Evolutionary conservation across 257 asterid species (phyloP).

Genomic region (Fraxinus anomala): DNA sequence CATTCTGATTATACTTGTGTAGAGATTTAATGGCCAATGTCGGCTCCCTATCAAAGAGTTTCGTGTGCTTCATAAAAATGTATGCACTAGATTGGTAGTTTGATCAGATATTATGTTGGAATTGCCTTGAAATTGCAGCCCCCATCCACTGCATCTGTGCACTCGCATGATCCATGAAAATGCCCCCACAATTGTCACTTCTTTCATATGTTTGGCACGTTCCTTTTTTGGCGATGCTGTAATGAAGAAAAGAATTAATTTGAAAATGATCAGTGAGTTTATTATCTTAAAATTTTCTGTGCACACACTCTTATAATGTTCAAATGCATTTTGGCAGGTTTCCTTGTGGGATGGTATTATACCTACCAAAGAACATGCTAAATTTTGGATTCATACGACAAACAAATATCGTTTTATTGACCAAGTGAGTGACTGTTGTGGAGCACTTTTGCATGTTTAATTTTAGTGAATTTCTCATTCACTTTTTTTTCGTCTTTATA

Average conservation of each 20-base stretch:
- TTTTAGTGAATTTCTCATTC: neutral
- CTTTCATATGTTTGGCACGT: neutral
- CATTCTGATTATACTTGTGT: neutral
- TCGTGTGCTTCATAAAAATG: neutral
- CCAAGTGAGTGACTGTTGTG: conserved; percentile 47
- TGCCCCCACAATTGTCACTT: neutral
- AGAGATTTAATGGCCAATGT: neutral
- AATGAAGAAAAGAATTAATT: neutral
- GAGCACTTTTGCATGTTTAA: neutral
- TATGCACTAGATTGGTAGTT: neutral
- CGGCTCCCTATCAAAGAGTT: neutral
- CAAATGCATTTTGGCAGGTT: conserved; percentile 46
- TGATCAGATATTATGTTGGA: neutral
- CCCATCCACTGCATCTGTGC: neutral
- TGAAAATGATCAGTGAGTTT: neutral
- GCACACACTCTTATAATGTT: neutral
- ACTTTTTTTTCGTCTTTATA: conserved; percentile 16
- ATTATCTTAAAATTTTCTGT: neutral
- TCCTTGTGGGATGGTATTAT: conserved; percentile 93
- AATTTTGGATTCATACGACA: conserved; percentile 71
- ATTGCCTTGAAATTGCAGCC: neutral
- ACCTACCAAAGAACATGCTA: conserved; percentile 73
- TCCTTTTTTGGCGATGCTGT: neutral
- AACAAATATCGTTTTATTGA: conserved; percentile 85
- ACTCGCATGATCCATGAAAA: neutral